phyloP scores from a whole-genome alignment of 352 stramenopile species.

The Blastocystis sp. region DNA sequence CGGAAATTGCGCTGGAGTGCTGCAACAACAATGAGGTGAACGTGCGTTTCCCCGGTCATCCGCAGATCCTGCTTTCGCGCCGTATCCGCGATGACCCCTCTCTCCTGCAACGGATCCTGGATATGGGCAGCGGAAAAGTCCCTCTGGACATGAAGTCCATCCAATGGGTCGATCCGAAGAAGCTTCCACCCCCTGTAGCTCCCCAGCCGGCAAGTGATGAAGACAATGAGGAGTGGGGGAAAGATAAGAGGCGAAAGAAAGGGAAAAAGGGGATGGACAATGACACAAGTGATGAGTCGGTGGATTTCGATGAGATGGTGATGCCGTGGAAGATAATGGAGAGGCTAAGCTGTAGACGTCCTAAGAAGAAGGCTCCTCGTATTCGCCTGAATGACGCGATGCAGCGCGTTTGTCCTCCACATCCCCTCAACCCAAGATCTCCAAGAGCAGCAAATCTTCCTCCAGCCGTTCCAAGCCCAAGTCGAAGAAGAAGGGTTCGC shows the following conservation, averaged over 20 bases:
- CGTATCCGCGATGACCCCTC: constrained; percentile 22
- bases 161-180: constrained; percentile 48
- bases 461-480: not conserved
- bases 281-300: not conserved
- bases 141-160: constrained; percentile 5
- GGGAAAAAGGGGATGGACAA: not conserved
- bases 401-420: not conserved
- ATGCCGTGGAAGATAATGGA: not conserved
- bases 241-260: not conserved
- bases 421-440: not conserved
- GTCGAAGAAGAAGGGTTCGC: not conserved
- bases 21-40: constrained; percentile 59
- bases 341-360: not conserved
- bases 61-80: constrained; percentile 21
- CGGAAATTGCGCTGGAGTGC: constrained; percentile 30
- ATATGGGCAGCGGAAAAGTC: constrained; percentile 24
- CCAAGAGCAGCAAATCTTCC: not conserved
- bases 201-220: not conserved
- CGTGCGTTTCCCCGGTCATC: not conserved
- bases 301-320: not conserved
- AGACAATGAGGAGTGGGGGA: constrained; percentile 44
- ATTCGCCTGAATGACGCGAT: constrained; percentile 37
- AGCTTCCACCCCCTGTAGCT: not conserved
- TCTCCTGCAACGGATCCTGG: constrained; percentile 25
- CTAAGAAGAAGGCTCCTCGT: not conserved